A percentile compares a stretch with the other conserved stretches of the same genome.
Conservation (phyloP, 805 yeast species). For the Sugiyamaella lignohabitans region DNA sequence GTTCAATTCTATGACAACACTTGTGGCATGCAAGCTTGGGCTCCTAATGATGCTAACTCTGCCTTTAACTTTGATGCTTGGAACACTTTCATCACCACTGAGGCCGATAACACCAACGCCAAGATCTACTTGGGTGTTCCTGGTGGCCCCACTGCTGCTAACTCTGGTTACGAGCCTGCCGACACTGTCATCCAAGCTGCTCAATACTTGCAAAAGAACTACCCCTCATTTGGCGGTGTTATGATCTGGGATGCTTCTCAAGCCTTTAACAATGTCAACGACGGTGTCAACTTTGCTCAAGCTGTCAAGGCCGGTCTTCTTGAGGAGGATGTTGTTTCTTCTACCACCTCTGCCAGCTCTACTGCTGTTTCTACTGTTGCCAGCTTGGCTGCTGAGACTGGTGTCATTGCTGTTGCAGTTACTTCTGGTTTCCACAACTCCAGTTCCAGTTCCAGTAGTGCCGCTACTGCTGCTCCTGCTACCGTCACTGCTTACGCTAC, state of each 20-base stretch:
- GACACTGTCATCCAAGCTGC: constrained; percentile 20
- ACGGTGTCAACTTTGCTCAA: neutral
- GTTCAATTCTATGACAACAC: constrained; percentile 63
- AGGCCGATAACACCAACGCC: constrained; percentile 45
- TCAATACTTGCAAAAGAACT: constrained; percentile 26
- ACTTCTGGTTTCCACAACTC: constrained; percentile 14
- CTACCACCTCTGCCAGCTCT: constrained; percentile 17
- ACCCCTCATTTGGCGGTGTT: constrained; percentile 53
- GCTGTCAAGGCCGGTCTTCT: neutral
- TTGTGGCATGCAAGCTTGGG: constrained; percentile 29
- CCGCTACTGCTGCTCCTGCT: constrained; percentile 1
- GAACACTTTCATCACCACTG: constrained; percentile 41
- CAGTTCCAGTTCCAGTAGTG: neutral
- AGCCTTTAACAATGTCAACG: constrained; percentile 3
- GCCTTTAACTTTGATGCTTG: constrained; percentile 44
- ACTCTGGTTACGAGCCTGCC: constrained; percentile 42
- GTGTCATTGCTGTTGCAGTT: constrained; percentile 13
- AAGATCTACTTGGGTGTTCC: constrained; percentile 60
- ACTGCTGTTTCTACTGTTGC: constrained; percentile 17
- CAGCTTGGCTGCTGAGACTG: constrained; percentile 2
- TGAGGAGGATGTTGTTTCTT: constrained; percentile 22
- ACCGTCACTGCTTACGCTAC: constrained; percentile 10
- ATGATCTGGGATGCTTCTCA: constrained; percentile 78
- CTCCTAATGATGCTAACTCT: neutral
- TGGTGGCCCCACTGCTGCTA: constrained; percentile 46